Conservation (phyloP, 2,329 filamentous ascomycete species). For the Amphichorda felina region DNA sequence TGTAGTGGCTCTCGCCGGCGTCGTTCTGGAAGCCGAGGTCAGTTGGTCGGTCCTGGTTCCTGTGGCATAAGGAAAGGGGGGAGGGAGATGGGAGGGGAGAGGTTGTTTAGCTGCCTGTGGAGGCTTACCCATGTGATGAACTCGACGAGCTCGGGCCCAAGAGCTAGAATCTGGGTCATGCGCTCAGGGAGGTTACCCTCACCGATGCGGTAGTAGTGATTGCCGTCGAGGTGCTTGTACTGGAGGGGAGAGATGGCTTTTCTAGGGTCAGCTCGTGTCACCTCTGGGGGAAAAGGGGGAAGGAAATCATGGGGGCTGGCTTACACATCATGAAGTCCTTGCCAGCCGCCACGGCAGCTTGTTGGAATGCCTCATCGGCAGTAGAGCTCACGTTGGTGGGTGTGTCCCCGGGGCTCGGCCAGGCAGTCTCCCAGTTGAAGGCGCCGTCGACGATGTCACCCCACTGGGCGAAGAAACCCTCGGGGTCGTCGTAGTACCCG, state of each 20-base stretch:
- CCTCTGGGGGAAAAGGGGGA: too few relatives aligned
- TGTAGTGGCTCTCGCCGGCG: slow-evolving; percentile 10
- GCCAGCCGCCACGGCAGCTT: slow-evolving; percentile 3
- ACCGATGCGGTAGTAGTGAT: slow-evolving; percentile 6
- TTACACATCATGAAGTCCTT: slow-evolving; percentile 6
- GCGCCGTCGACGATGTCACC: slow-evolving; percentile 6
- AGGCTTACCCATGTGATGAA: too few relatives aligned
- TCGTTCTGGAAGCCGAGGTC: slow-evolving; percentile 7
- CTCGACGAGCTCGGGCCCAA: slow-evolving; percentile 6
- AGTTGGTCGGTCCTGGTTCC: background rate
- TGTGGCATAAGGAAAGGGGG: background rate
- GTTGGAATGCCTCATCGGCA: slow-evolving; percentile 1
- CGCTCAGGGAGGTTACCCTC: slow-evolving; percentile 7
- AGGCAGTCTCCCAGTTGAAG: slow-evolving; percentile 8
- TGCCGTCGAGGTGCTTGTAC: slow-evolving; percentile 6
- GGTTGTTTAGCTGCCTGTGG: too few relatives aligned
- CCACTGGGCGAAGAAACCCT: slow-evolving; percentile 4
- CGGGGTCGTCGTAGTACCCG: slow-evolving; percentile 3
- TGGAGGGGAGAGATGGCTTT: slow-evolving; percentile 6
- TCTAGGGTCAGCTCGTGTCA: too few relatives aligned
- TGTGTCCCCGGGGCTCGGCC: slow-evolving; percentile 3
- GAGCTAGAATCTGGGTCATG: slow-evolving; percentile 5
- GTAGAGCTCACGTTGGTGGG: slow-evolving; percentile 5
- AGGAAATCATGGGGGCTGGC: too few relatives aligned
- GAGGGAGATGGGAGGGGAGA: too few relatives aligned